A percentile compares a stretch with the other conserved stretches of the same genome.
Conservation (phyloP, 2,329 filamentous ascomycete species). For the Clonostachys chloroleuca region DNA sequence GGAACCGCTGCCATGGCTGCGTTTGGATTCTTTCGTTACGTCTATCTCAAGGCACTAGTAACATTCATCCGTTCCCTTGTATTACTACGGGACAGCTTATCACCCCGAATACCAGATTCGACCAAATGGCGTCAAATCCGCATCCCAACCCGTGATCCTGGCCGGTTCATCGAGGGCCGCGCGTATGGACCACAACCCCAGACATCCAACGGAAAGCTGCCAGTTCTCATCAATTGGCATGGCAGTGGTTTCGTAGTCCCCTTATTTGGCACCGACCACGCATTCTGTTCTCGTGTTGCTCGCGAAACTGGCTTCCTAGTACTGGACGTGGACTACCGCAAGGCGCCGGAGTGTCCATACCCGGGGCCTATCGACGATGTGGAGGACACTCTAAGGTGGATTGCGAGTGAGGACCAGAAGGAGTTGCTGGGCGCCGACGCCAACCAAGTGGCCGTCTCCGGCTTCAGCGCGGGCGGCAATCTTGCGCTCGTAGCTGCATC, state of each 20-base stretch:
- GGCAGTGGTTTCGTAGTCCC: constrained; percentile 25
- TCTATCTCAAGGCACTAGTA: too few species aligned
- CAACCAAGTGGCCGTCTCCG: constrained; percentile 32
- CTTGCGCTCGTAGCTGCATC: constrained; percentile 24
- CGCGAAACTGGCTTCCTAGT: constrained; percentile 4
- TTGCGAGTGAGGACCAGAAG: constrained; percentile 3
- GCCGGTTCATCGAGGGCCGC: constrained; percentile 16
- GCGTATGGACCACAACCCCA: constrained; percentile 11
- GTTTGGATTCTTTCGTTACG: too few species aligned
- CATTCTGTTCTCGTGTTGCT: constrained; percentile 25
- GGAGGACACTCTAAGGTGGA: constrained; percentile 27
- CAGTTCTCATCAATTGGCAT: constrained; percentile 19
- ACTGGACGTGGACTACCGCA: constrained; percentile 28
- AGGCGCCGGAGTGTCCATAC: constrained; percentile 30
- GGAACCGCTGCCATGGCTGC: too few species aligned
- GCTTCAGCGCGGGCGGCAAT: constrained; percentile 40
- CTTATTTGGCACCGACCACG: constrained; percentile 27
- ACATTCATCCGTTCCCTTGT: too few species aligned
- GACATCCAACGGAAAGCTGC: constrained; percentile 10
- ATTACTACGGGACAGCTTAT: too few species aligned
- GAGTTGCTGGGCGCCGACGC: constrained; percentile 17
- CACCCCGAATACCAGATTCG: too few species aligned
- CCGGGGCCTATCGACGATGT: constrained; percentile 22
- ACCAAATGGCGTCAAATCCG: background rate
- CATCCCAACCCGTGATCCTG: constrained; percentile 17